These are phyloP conservation scores for Neonothopanus nambi DNA, from an alignment of 1,284 basidiomycete genomes.

Conservation along the genomic window DNA sequence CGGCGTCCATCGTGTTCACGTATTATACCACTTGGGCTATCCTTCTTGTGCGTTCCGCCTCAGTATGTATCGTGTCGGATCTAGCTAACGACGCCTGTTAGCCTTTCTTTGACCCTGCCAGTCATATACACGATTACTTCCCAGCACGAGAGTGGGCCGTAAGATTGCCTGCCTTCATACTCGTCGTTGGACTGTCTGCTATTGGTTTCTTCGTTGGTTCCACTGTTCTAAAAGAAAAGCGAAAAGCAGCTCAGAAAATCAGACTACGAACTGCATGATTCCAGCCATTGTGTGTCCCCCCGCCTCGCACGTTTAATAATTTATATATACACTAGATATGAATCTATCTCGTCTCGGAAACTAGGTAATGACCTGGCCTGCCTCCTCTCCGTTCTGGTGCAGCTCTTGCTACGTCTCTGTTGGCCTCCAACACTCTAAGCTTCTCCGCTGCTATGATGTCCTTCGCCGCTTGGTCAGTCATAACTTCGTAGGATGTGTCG, in stretches of 20 bases:
- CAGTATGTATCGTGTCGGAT: constrained; percentile 3
- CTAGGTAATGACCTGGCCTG: constrained; percentile 25
- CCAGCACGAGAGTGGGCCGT: constrained; percentile 91
- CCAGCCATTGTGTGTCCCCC: not conserved
- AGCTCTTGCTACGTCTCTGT: constrained; percentile 30
- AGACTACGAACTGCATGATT: constrained; percentile 52
- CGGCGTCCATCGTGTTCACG: constrained; percentile 74
- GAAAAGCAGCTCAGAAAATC: constrained; percentile 61
- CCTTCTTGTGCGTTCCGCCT: constrained; percentile 62
- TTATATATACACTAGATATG: constrained; percentile 11
- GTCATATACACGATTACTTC: constrained; percentile 76
- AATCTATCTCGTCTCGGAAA: constrained; percentile 20
- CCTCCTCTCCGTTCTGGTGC: constrained; percentile 25
- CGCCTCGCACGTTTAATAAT: not conserved
- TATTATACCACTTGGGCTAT: constrained; percentile 94
- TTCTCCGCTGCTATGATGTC: constrained; percentile 66
- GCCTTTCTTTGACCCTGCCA: constrained; percentile 83
- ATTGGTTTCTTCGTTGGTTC: constrained; percentile 79
- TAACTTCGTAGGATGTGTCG: constrained; percentile 40
- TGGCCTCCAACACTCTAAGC: constrained; percentile 47
- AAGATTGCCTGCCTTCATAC: constrained; percentile 79
- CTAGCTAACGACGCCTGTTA: constrained; percentile 32
- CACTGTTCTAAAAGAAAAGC: constrained; percentile 76
- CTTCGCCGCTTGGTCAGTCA: constrained; percentile 55
- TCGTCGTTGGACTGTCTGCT: constrained; percentile 75